These are phyloP conservation scores for Moesziomyces globuligerus DNA, from an alignment of 1,284 basidiomycete species.

Conservation along the genomic window DNA sequence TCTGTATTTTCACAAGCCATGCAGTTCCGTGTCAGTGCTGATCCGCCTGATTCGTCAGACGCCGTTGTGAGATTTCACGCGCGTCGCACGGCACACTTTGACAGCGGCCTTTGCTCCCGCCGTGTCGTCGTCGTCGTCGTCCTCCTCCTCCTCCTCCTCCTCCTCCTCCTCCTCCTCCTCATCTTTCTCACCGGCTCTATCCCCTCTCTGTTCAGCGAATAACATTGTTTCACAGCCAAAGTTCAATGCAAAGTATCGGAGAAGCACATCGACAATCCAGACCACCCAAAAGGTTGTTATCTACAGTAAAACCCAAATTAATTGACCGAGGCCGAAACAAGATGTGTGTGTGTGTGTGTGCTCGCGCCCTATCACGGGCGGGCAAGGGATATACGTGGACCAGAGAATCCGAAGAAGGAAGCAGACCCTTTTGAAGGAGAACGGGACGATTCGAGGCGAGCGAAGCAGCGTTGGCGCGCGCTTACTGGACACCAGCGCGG, in stretches of 20 bases:
- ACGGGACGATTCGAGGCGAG: not conserved
- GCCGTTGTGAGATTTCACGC: not conserved
- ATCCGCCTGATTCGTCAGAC: not conserved
- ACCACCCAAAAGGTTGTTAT: not conserved
- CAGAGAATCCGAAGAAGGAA: not conserved
- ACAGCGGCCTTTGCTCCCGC: not conserved
- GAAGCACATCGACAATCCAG: not conserved
- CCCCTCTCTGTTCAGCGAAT: too few species aligned
- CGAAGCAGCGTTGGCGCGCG: not conserved
- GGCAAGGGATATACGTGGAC: not conserved
- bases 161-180: not conserved
- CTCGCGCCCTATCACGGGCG: too few species aligned
- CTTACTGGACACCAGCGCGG: conserved; percentile 38
- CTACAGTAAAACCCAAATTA: not conserved
- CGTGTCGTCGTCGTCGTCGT: too few species aligned
- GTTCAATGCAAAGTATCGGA: too few species aligned
- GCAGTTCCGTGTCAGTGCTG: not conserved
- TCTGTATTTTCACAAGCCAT: not conserved
- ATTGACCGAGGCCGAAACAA: not conserved
- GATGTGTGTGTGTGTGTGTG: too few species aligned
- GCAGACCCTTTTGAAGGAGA: not conserved
- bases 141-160: not conserved
- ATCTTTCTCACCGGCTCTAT: not conserved
- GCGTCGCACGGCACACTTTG: not conserved
- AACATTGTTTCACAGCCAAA: too few species aligned